These are phyloP conservation scores for Lentinula guzmanii DNA, from an alignment of 768 basidiomycete genomes.

Conservation along the genomic window DNA sequence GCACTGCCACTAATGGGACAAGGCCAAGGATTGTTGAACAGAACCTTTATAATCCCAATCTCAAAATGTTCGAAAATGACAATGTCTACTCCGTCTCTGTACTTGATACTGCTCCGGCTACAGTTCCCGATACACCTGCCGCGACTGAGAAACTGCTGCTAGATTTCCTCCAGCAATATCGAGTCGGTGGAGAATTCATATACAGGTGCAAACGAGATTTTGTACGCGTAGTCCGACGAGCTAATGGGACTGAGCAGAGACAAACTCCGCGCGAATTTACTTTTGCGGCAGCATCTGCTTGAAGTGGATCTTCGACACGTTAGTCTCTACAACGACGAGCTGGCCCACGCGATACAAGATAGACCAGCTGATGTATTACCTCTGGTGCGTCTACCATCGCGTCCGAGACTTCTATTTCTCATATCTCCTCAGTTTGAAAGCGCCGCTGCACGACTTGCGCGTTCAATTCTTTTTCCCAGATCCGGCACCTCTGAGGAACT, in stretches of 20 bases:
- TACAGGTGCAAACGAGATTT: slow-evolving; percentile 57
- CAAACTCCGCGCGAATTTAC: slow-evolving; percentile 80
- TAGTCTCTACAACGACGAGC: slow-evolving; percentile 85
- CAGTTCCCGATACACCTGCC: slow-evolving; percentile 66
- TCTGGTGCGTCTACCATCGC: slow-evolving; percentile 44
- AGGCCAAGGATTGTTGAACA: neutral
- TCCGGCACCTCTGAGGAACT: slow-evolving; percentile 41
- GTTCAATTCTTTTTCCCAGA: slow-evolving; percentile 78
- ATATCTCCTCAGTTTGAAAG: slow-evolving; percentile 70
- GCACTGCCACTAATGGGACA: neutral
- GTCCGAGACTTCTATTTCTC: neutral
- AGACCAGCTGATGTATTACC: slow-evolving; percentile 86
- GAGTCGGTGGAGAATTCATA: slow-evolving; percentile 86
- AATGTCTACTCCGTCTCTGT: slow-evolving; percentile 78
- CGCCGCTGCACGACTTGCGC: slow-evolving; percentile 81
- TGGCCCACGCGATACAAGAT: slow-evolving; percentile 88
- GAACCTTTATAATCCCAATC: neutral
- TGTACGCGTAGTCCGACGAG: neutral
- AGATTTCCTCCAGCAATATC: slow-evolving; percentile 84
- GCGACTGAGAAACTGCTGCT: slow-evolving; percentile 75
- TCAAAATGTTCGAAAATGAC: slow-evolving; percentile 60
- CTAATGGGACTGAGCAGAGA: slow-evolving; percentile 43
- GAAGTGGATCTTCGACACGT: slow-evolving; percentile 80
- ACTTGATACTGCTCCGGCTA: slow-evolving; percentile 52
- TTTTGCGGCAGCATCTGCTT: slow-evolving; percentile 82